These are phyloP conservation scores for Escovopsis sp. DNA, from an alignment of 2,329 filamentous ascomycete genomes.

Conservation along the genomic window DNA sequence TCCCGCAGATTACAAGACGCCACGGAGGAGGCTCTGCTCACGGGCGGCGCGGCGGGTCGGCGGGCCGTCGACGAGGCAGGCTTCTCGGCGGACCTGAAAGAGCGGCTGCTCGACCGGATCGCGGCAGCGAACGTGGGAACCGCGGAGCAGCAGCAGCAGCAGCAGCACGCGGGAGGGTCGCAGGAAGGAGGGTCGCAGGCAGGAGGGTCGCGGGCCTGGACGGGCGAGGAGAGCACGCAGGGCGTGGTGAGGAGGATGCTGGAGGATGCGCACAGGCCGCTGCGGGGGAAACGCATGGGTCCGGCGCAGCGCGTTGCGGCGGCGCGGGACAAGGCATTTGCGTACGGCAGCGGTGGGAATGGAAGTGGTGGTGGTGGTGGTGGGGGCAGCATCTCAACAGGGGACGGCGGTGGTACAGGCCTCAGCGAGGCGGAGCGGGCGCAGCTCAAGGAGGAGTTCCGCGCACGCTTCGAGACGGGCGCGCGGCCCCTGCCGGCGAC, in stretches of 20 bases:
- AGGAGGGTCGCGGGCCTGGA: conserved; percentile 56
- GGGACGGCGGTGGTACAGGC: no score
- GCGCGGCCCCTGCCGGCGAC: conserved; percentile 62
- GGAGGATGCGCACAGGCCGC: conserved; percentile 60
- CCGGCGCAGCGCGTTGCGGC: conserved; percentile 34
- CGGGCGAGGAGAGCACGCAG: conserved; percentile 56
- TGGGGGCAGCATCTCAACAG: no score
- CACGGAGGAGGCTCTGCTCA: conserved; percentile 46
- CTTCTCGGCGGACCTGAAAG: conserved; percentile 49
- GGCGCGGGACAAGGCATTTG: conserved; percentile 46
- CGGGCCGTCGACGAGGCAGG: conserved; percentile 46
- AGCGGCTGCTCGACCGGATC: conserved; percentile 41
- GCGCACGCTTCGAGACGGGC: conserved; percentile 63
- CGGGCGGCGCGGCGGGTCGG: conserved; percentile 43
- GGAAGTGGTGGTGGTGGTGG: no score
- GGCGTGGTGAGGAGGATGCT: conserved; percentile 78
- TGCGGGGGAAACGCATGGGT: conserved; percentile 31
- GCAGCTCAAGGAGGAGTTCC: conserved; percentile 55
- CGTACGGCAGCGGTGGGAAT: conserved; percentile 27
- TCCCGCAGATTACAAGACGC: conserved; percentile 44
- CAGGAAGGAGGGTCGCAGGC: conserved; percentile 54
- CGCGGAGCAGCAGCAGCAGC: conserved; percentile 35
- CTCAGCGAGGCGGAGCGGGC: conserved; percentile 60
- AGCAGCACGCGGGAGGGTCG: conserved; percentile 48
- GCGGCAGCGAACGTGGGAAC: conserved; percentile 37